These are phyloP conservation scores for Arxiozyma telluris DNA, from an alignment of 1,139 yeast species.

Conservation along the genomic window DNA sequence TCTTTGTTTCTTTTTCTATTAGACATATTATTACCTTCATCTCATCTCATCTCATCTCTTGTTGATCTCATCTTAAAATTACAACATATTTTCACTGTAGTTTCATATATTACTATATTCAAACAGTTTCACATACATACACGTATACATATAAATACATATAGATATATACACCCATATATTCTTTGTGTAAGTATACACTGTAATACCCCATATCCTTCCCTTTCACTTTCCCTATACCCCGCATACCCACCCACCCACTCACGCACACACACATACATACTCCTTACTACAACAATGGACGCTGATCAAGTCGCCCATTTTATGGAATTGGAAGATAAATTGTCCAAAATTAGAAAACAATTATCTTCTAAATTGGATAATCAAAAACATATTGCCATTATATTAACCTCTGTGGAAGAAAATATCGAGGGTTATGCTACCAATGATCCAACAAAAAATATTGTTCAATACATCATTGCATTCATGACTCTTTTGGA, in stretches of 20 bases:
- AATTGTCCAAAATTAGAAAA: constrained; percentile 56
- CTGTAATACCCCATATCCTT: neutral
- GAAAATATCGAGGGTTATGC: constrained; percentile 68
- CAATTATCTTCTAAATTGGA: constrained; percentile 70
- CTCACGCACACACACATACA: too few relatives aligned
- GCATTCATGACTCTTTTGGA: constrained; percentile 76
- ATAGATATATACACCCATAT: too few relatives aligned
- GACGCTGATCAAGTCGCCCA: constrained; percentile 42
- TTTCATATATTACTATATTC: neutral
- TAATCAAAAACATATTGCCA: constrained; percentile 70
- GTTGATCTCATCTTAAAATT: neutral
- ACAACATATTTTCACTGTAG: neutral
- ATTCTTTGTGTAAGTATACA: neutral
- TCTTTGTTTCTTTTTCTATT: too few relatives aligned
- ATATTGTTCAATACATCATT: constrained; percentile 70
- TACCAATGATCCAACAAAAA: constrained; percentile 36
- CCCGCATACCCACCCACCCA: too few relatives aligned
- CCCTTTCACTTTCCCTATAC: too few relatives aligned
- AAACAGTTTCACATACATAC: neutral
- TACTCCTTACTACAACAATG: constrained; percentile 12
- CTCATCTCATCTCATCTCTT: constrained; percentile 13
- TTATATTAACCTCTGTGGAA: constrained; percentile 81
- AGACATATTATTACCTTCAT: neutral
- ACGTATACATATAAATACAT: neutral
- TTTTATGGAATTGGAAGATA: constrained; percentile 54